Percentiles rank a stretch among this genome's conserved stretches.
phyloP scores from a whole-genome alignment of 768 basidiomycete genomes.

The Boletus patriciae region DNA sequence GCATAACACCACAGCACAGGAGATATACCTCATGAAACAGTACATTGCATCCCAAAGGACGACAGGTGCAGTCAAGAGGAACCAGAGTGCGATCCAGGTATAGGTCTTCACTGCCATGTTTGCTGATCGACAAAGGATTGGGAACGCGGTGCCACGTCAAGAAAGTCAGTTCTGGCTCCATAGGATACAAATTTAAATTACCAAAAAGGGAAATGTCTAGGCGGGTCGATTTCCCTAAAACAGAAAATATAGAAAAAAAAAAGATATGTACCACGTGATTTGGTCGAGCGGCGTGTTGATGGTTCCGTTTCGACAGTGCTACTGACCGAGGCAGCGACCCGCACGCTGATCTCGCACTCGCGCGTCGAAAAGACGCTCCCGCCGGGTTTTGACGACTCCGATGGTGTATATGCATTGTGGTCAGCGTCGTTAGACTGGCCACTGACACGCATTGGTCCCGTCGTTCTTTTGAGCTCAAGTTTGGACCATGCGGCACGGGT shows the following conservation, averaged over 20 bases:
- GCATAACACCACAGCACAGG: too few species aligned
- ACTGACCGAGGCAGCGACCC: neutral
- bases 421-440: neutral
- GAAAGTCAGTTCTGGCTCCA: too few species aligned
- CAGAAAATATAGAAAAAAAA: neutral
- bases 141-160: too few species aligned
- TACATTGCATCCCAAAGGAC: slow-evolving; percentile 82
- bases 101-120: slow-evolving; percentile 52
- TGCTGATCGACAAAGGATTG: neutral
- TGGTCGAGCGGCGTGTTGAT: neutral
- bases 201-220: too few species aligned
- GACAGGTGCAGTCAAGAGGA: slow-evolving; percentile 49
- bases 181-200: too few species aligned
- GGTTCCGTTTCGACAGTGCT: too few species aligned
- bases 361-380: neutral
- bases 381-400: neutral
- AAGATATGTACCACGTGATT: slow-evolving; percentile 5
- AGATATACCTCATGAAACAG: slow-evolving; percentile 67
- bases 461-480: neutral
- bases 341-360: neutral
- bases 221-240: neutral
- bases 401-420: neutral
- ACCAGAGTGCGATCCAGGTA: slow-evolving; percentile 68
- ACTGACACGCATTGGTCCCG: neutral
- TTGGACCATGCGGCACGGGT: neutral